phyloP scores from a whole-genome alignment of 768 basidiomycete species.

The Amanita pseudoporphyria region DNA sequence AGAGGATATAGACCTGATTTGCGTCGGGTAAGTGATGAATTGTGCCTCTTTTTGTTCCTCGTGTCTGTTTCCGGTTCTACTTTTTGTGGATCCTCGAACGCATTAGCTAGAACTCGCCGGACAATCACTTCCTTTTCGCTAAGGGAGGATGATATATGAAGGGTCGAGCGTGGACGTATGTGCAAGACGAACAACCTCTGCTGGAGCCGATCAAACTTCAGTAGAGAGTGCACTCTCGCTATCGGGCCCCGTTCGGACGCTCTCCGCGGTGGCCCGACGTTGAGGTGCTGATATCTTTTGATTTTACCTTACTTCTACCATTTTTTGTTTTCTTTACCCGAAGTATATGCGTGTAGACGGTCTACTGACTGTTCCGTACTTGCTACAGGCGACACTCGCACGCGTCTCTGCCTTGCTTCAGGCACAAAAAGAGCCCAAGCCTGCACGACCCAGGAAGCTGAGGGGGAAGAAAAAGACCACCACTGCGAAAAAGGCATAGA shows the following conservation, averaged over 20 bases:
- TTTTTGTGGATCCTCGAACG: conserved; percentile 18
- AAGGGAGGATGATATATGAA: conserved; percentile 42
- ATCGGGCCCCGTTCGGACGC: conserved; percentile 61
- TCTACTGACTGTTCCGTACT: conserved; percentile 11
- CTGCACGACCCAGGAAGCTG: conserved; percentile 54
- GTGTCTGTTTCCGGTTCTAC: conserved; percentile 9
- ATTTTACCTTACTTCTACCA: conserved; percentile 10
- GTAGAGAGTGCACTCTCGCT: conserved; percentile 62
- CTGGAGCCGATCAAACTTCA: conserved; percentile 53
- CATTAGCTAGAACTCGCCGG: conserved; percentile 88
- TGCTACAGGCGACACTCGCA: conserved; percentile 73
- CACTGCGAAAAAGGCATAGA: conserved; percentile 20
- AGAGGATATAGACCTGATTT: conserved; percentile 73
- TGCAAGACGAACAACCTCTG: conserved; percentile 58
- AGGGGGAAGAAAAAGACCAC: conserved; percentile 51
- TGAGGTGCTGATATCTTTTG: conserved; percentile 51
- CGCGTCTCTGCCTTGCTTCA: conserved; percentile 66
- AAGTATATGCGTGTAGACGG: background rate
- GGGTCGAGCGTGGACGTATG: conserved; percentile 88
- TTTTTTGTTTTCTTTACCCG: conserved; percentile 10
- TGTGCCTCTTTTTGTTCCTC: conserved; percentile 4
- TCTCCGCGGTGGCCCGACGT: conserved; percentile 58
- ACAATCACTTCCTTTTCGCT: conserved; percentile 19
- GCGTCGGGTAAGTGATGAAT: conserved; percentile 47
- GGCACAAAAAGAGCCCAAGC: conserved; percentile 64